Evolutionary conservation across 805 yeast genomes (phyloP).

Genomic region (Saccharomycopsis oosterbeekiorum): DNA sequence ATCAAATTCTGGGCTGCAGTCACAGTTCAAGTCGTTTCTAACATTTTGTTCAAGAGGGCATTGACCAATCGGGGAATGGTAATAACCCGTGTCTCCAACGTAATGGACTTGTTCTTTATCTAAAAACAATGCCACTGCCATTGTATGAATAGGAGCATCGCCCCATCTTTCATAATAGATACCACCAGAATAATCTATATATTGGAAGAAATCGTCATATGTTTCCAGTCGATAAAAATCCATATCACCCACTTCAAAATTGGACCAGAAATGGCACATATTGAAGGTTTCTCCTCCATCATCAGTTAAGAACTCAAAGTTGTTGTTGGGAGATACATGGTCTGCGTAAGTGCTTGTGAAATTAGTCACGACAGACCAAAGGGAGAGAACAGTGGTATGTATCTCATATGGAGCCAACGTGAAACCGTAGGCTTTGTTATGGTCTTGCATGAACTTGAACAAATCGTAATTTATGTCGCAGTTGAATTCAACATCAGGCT

Average conservation of each 20-base stretch:
- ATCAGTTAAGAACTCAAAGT: conserved; percentile 40
- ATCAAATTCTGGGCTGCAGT: conserved; percentile 39
- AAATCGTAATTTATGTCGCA: conserved; percentile 53
- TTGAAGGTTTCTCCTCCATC: conserved; percentile 35
- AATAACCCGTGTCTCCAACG: conserved; percentile 45
- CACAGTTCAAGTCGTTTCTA: conserved; percentile 39
- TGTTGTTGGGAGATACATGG: conserved; percentile 36
- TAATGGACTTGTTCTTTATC: conserved; percentile 25
- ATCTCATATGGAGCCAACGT: conserved; percentile 41
- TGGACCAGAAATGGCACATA: conserved; percentile 58
- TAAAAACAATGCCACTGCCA: conserved; percentile 32
- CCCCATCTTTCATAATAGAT: conserved; percentile 56
- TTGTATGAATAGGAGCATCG: conserved; percentile 44
- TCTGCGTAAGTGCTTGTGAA: conserved; percentile 39
- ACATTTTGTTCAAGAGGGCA: conserved; percentile 45
- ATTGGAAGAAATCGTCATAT: conserved; percentile 36
- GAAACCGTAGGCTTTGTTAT: conserved; percentile 41
- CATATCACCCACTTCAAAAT: conserved; percentile 47
- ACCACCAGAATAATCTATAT: conserved; percentile 40
- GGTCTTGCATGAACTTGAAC: conserved; percentile 32
- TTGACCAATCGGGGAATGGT: conserved; percentile 45
- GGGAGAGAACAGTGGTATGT: conserved; percentile 41
- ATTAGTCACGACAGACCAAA: conserved; percentile 39
- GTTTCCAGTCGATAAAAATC: conserved; percentile 39
- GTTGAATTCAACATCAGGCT: conserved; percentile 45